A percentile compares a stretch with the other conserved stretches of the same genome.
Conservation (phyloP, 306 rosid species). For the Vachellia pachyceras region DNA sequence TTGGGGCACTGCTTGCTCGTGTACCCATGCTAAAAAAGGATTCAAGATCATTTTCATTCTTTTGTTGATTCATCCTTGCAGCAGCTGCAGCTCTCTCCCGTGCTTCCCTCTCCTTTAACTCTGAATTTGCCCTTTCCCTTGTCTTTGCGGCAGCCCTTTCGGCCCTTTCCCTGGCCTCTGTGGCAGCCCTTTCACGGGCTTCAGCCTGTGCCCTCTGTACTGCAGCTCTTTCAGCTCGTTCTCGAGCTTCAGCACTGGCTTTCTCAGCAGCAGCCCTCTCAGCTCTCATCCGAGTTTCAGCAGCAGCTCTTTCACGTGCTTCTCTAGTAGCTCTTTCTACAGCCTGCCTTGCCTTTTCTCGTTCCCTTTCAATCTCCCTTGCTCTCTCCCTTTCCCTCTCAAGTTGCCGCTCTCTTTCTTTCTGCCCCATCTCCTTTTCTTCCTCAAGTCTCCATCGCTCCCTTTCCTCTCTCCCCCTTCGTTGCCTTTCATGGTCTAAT, state of each 20-base stretch:
- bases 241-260: constrained; percentile 90
- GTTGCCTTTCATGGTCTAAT: constrained; percentile 66
- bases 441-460: constrained; percentile 63
- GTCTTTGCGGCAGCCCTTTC: constrained; percentile 74
- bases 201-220: constrained; percentile 96
- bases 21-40: constrained; percentile 72
- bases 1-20: constrained; percentile 86
- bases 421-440: constrained; percentile 72
- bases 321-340: constrained; percentile 99
- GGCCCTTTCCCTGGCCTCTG: constrained; percentile 70
- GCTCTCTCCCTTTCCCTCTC: constrained; percentile 61
- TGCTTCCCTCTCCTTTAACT: constrained; percentile 59
- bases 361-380: constrained; percentile 78
- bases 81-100: constrained; percentile 82
- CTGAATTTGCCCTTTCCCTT: constrained; percentile 73
- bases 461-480: constrained; percentile 72
- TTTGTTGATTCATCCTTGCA: constrained; percentile 80
- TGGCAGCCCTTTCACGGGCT: constrained; percentile 98
- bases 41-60: constrained; percentile 82
- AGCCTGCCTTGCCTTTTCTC: constrained; percentile 79
- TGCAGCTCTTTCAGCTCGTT: constrained; percentile 96
- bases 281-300: constrained; percentile 84
- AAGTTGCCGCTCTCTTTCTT: constrained; percentile 74
- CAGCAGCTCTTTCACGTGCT: constrained; percentile 96
- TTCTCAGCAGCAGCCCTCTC: constrained; percentile 86